phyloP scores from a whole-genome alignment of 2,329 filamentous ascomycete genomes.

The Knoxdaviesia capensis region DNA sequence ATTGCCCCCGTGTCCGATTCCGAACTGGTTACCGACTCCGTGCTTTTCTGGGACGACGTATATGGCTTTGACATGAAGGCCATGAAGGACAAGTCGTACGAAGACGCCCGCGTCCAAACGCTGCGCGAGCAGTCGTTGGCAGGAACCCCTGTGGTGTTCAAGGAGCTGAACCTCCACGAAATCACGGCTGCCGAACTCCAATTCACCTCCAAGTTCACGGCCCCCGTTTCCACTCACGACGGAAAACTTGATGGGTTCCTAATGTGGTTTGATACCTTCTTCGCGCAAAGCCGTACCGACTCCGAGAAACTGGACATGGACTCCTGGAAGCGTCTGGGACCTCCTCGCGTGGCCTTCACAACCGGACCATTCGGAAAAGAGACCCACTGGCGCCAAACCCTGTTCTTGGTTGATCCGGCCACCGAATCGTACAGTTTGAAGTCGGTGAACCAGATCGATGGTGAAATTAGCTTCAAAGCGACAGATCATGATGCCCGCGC shows the following conservation, averaged over 20 bases:
- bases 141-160: conserved; percentile 43
- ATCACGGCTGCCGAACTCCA: conserved; percentile 51
- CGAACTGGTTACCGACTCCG: conserved; percentile 57
- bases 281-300: conserved; percentile 40
- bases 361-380: conserved; percentile 58
- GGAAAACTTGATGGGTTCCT: conserved; percentile 61
- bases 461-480: conserved; percentile 50
- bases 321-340: conserved; percentile 22
- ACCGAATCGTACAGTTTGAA: conserved; percentile 24
- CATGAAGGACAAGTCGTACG: conserved; percentile 67
- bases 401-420: conserved; percentile 48
- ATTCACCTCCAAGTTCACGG: conserved; percentile 50
- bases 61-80: conserved; percentile 90
- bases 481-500: conserved; percentile 49
- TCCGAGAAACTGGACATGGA: conserved; percentile 27
- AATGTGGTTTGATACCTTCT: conserved; percentile 91
- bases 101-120: conserved; percentile 62
- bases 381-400: conserved; percentile 82
- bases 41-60: conserved; percentile 76
- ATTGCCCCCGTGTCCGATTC: conserved; percentile 62
- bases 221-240: conserved; percentile 10
- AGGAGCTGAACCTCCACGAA: conserved; percentile 57
- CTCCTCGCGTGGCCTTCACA: conserved; percentile 48
- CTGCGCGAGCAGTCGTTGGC: conserved; percentile 41
- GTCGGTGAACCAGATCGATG: conserved; percentile 37